Evolutionary conservation across 305 asterid species (phyloP).

Genomic region (Fraxinus sp.): DNA sequence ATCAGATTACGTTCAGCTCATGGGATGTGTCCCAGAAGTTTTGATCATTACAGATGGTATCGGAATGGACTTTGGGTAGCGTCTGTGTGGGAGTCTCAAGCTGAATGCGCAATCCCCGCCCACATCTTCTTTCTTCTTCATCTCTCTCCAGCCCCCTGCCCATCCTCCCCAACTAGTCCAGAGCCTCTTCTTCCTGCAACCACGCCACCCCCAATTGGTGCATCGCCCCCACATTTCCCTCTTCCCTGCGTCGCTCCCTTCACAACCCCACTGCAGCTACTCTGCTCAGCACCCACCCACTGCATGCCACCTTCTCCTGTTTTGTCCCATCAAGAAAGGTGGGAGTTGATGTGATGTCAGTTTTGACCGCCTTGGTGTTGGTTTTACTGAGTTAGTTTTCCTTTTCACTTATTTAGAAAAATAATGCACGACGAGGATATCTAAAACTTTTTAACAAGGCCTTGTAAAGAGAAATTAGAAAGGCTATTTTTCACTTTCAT

Average conservation of each 20-base stretch:
- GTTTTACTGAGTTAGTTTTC: background rate
- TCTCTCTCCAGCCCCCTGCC: background rate
- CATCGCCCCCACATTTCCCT: background rate
- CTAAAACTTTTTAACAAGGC: background rate
- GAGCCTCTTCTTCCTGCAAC: background rate
- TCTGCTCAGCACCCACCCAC: background rate
- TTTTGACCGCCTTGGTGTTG: background rate
- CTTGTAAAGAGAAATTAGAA: background rate
- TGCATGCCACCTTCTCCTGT: background rate
- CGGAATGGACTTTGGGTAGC: background rate
- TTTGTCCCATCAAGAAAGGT: background rate
- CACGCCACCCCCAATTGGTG: background rate
- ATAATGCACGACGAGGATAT: background rate
- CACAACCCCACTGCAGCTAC: background rate
- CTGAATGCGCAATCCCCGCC: background rate
- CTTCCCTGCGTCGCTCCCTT: background rate
- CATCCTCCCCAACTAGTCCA: background rate
- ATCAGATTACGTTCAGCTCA: background rate
- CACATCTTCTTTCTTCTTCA: background rate
- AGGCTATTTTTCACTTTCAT: background rate
- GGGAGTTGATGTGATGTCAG: background rate
- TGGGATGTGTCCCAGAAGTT: background rate
- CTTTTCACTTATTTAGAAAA: background rate
- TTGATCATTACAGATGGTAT: background rate
- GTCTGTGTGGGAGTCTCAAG: background rate